Conservation (phyloP, 129 eudicot species). For the Glebionis coronaria region DNA sequence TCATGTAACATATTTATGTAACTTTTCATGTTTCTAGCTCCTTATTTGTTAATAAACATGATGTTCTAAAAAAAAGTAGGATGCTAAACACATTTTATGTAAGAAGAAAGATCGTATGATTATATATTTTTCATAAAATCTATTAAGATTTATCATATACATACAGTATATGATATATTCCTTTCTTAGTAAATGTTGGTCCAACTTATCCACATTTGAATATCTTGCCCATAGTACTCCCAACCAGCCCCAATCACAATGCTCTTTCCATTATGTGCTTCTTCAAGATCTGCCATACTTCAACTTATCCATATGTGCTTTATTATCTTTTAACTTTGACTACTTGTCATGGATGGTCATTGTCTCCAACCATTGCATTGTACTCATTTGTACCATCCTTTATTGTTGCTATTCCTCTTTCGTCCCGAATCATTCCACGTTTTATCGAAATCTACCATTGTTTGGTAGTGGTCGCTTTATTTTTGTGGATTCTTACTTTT, state of each 20-base stretch:
- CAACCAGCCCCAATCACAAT: not conserved
- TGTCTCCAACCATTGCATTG: constrained; percentile 10
- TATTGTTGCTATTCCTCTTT: not conserved
- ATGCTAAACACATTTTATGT: no score
- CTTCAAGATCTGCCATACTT: constrained; percentile 21
- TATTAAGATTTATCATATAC: no score
- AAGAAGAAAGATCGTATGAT: no score
- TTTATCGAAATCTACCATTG: no score
- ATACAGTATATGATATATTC: no score
- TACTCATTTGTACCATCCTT: not conserved
- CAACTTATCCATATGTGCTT: constrained; percentile 1
- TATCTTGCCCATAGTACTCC: not conserved
- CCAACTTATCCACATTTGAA: not conserved
- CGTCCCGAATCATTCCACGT: no score
- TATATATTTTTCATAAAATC: no score
- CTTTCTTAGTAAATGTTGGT: no score
- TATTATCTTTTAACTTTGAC: not conserved
- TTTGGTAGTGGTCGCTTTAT: not conserved
- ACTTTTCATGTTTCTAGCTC: no score
- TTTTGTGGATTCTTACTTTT: constrained; percentile 1
- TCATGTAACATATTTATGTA: no score
- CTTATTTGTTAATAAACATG: no score
- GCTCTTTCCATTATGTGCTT: not conserved
- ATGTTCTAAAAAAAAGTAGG: no score
- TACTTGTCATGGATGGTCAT: not conserved